Evolutionary conservation across 805 yeast species (phyloP).

Genomic region (Suhomyces sp.): DNA sequence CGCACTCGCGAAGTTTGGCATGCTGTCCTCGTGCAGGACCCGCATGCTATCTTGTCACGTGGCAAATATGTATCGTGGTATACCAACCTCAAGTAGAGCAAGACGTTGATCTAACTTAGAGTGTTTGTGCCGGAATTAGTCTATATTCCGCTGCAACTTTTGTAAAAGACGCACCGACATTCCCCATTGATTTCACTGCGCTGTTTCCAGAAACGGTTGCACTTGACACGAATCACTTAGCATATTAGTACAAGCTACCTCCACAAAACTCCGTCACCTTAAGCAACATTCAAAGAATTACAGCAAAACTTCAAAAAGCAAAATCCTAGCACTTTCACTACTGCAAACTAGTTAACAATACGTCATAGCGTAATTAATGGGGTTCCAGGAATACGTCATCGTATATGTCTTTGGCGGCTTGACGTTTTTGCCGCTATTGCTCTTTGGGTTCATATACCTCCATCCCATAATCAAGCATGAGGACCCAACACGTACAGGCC

Average conservation of each 20-base stretch:
- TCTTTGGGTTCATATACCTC: constrained; percentile 38
- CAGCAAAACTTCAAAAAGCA: too few relatives aligned
- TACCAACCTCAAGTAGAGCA: not conserved
- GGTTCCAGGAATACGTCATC: constrained; percentile 24
- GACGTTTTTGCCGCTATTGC: constrained; percentile 66
- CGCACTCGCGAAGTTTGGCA: not conserved
- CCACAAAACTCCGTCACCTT: not conserved
- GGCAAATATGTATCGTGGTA: not conserved
- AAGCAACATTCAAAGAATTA: too few relatives aligned
- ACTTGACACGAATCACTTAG: not conserved
- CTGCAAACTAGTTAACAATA: not conserved
- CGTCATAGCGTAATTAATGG: not conserved
- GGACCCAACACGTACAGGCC: constrained; percentile 13
- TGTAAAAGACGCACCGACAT: not conserved
- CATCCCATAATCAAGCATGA: constrained; percentile 30
- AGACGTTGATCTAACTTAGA: not conserved
- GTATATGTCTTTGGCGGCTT: constrained; percentile 75
- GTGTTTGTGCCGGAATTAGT: not conserved
- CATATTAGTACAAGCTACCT: not conserved
- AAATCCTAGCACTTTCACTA: not conserved
- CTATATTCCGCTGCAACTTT: not conserved
- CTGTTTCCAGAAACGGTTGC: not conserved
- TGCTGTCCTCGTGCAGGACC: not conserved
- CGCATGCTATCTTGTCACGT: not conserved
- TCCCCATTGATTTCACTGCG: not conserved